Evolutionary conservation across 345 rosid species (phyloP).

Genomic region (Heritiera fomes): DNA sequence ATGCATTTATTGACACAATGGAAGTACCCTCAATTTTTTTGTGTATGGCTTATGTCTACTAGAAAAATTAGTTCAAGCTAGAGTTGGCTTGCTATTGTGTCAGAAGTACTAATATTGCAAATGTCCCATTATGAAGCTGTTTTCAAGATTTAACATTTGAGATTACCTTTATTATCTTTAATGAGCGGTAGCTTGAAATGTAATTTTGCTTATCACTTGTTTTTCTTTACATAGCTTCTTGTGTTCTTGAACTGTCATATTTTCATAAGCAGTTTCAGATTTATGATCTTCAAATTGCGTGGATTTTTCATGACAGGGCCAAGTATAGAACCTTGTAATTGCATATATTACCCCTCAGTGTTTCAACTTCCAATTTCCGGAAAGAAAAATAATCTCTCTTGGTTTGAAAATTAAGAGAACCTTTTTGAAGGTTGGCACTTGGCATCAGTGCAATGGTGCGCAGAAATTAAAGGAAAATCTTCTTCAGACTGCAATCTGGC

Average conservation of each 20-base stretch:
- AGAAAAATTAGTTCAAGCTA: constrained; percentile 10
- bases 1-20: constrained; percentile 10
- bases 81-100: not conserved
- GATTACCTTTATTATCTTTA: not conserved
- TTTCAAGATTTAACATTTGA: not conserved
- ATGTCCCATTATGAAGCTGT: not conserved
- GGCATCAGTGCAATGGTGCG: not conserved
- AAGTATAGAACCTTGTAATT: not conserved
- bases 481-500: not conserved
- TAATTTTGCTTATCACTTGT: not conserved
- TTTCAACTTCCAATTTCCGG: not conserved
- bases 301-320: not conserved
- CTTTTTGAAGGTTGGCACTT: not conserved
- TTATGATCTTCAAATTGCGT: not conserved
- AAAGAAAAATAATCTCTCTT: too few relatives aligned
- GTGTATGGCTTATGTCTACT: constrained; percentile 17
- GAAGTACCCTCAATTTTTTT: not conserved
- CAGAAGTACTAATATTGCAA: not conserved
- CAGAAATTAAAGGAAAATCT: not conserved
- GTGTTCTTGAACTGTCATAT: not conserved
- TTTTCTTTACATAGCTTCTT: too few relatives aligned
- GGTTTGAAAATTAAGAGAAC: not conserved
- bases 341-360: too few relatives aligned
- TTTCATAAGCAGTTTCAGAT: not conserved
- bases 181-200: not conserved